Evolutionary conservation across 345 rosid genomes (phyloP).

Genomic region (Conringia planisiliqua): DNA sequence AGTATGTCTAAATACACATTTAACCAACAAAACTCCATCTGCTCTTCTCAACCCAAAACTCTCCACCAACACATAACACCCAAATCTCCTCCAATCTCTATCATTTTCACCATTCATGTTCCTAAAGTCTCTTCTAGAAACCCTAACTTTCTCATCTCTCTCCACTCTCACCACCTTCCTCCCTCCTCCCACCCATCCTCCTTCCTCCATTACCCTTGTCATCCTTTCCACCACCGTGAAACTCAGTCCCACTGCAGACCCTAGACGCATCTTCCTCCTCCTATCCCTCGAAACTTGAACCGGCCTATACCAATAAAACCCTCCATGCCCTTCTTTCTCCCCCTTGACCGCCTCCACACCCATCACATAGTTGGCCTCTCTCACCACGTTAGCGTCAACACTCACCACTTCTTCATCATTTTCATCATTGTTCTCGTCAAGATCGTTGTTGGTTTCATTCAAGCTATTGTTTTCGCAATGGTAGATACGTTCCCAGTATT

Average conservation of each 20-base stretch:
- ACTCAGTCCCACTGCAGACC: constrained; percentile 51
- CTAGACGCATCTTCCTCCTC: constrained; percentile 20
- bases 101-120: constrained; percentile 11
- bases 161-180: constrained; percentile 52
- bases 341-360: constrained; percentile 51
- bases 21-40: constrained; percentile 56
- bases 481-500: constrained; percentile 65
- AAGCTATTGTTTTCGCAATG: constrained; percentile 32
- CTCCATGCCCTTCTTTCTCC: constrained; percentile 32
- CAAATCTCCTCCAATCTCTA: constrained; percentile 49
- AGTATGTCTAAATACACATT: constrained; percentile 53
- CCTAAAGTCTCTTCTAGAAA: constrained; percentile 20
- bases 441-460: neutral
- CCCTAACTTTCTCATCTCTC: constrained; percentile 38
- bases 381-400: constrained; percentile 35
- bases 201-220: constrained; percentile 62
- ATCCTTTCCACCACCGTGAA: constrained; percentile 62
- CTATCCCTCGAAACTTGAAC: constrained; percentile 10
- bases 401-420: constrained; percentile 32
- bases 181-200: constrained; percentile 57
- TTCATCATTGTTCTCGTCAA: neutral
- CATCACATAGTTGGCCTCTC: constrained; percentile 41
- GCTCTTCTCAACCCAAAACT: constrained; percentile 68
- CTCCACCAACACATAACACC: constrained; percentile 68
- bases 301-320: constrained; percentile 51